A percentile compares a stretch with the other conserved stretches of the same genome.
Conservation (phyloP, 148 eudicot genomes). For the Silene uniflora region DNA sequence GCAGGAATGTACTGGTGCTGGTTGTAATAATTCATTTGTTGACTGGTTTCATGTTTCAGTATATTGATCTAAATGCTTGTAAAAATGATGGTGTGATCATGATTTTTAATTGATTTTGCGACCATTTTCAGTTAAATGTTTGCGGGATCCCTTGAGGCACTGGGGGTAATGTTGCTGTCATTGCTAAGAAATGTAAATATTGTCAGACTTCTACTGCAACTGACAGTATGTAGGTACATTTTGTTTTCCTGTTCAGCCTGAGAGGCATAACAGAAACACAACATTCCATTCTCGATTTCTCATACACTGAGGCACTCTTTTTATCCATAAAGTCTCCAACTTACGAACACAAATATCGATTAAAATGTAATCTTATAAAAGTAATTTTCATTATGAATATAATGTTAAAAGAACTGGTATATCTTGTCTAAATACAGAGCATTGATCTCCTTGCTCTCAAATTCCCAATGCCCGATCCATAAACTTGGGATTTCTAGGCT, state of each 20-base stretch:
- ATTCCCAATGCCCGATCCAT: not conserved
- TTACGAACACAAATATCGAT: no score
- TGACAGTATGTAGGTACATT: no score
- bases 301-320: not conserved
- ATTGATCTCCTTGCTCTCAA: not conserved
- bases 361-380: no score
- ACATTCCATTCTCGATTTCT: not conserved
- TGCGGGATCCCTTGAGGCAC: no score
- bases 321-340: not conserved
- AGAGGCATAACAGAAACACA: no score
- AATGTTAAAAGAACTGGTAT: not conserved
- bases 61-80: not conserved
- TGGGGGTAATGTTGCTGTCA: no score
- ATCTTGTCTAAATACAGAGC: not conserved
- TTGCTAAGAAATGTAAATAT: no score
- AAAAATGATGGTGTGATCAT: conserved; percentile 7
- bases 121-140: not conserved
- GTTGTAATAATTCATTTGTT: not conserved
- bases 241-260: no score
- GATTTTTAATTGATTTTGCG: not conserved
- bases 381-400: not conserved
- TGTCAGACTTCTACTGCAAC: no score
- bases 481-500: not conserved
- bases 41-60: not conserved
- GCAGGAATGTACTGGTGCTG: not conserved